These are phyloP conservation scores for Daedalea quercina DNA, from an alignment of 768 basidiomycete genomes.

Conservation along the genomic window DNA sequence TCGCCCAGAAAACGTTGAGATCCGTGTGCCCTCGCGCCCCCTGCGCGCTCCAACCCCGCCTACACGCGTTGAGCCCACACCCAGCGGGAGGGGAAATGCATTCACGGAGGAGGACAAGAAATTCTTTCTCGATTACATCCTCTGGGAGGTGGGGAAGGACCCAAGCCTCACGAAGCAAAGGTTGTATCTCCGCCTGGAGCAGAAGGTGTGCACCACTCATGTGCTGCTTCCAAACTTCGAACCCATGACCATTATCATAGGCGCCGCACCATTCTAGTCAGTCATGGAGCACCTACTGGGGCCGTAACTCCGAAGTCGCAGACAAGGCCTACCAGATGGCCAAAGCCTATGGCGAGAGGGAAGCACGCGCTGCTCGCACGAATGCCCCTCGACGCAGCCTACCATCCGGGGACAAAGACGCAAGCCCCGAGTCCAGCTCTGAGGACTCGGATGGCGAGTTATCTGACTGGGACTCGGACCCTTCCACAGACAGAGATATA, in stretches of 20 bases:
- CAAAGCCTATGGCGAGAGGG: background rate
- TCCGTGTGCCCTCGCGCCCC: slow-evolving; percentile 48
- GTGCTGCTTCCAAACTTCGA: background rate
- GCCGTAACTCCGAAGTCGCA: slow-evolving; percentile 54
- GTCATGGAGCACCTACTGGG: slow-evolving; percentile 70
- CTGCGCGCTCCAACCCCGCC: slow-evolving; percentile 69
- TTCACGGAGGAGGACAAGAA: slow-evolving; percentile 63
- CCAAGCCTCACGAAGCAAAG: slow-evolving; percentile 46
- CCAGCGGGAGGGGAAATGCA: slow-evolving; percentile 41
- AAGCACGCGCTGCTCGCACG: background rate
- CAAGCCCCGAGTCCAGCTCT: background rate
- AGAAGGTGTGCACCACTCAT: slow-evolving; percentile 38
- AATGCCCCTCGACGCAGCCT: background rate
- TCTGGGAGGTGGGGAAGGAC: slow-evolving; percentile 53
- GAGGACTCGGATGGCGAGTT: background rate
- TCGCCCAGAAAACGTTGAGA: background rate
- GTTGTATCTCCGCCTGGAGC: slow-evolving; percentile 45
- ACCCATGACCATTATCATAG: slow-evolving; percentile 25
- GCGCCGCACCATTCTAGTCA: slow-evolving; percentile 57
- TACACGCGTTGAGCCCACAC: slow-evolving; percentile 33
- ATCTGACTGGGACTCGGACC: background rate
- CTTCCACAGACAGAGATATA: slow-evolving; percentile 17
- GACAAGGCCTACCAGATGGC: slow-evolving; percentile 42
- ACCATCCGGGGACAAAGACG: background rate
- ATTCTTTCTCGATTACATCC: slow-evolving; percentile 60